Evolutionary conservation across 2,329 filamentous ascomycete genomes (phyloP).

Genomic region (Cladosporium oxysporum): DNA sequence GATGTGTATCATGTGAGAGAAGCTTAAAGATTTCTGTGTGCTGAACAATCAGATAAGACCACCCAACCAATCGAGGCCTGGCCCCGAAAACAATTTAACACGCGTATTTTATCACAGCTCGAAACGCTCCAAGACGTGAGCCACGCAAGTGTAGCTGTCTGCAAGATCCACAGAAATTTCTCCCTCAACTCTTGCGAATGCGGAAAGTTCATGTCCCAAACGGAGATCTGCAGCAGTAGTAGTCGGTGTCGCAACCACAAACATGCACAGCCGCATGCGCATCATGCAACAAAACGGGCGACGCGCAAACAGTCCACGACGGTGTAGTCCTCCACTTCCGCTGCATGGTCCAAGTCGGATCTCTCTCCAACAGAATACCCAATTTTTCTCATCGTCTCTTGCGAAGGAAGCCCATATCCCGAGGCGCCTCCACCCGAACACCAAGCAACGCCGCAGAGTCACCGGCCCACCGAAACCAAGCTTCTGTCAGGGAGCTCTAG

Average conservation of each 20-base stretch:
- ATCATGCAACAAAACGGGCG: background rate
- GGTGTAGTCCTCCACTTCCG: background rate
- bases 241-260: background rate
- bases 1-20: background rate
- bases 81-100: background rate
- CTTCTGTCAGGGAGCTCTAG: background rate
- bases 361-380: background rate
- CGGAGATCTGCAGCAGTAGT: background rate
- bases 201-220: background rate
- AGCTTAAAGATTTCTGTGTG: background rate
- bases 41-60: background rate
- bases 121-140: background rate
- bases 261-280: background rate
- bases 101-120: background rate
- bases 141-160: background rate
- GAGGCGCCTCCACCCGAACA: background rate
- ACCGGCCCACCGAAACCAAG: conserved; percentile 21
- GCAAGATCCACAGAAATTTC: background rate
- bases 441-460: conserved; percentile 8
- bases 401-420: background rate
- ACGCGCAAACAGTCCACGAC: background rate
- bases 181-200: background rate
- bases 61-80: background rate
- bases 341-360: background rate
- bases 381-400: background rate